These are phyloP conservation scores for Cubamyces lactineus DNA, from an alignment of 768 basidiomycete species.

Conservation along the genomic window DNA sequence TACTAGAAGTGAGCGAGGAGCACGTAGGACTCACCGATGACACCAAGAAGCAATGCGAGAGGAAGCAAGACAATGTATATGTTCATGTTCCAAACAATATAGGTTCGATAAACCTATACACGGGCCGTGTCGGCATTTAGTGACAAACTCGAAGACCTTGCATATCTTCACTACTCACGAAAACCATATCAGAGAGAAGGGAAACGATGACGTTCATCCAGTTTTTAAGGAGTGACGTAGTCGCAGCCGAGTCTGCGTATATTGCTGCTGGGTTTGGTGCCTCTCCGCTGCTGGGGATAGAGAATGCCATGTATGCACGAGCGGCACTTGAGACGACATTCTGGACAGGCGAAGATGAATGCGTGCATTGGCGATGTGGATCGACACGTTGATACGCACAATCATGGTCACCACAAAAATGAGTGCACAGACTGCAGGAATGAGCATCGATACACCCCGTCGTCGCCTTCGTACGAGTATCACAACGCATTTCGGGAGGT, in stretches of 20 bases:
- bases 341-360: neutral
- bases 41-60: neutral
- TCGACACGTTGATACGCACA: neutral
- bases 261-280: neutral
- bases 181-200: constrained; percentile 13
- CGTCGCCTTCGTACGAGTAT: neutral
- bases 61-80: neutral
- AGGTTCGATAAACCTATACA: constrained; percentile 2
- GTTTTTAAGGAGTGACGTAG: constrained; percentile 3
- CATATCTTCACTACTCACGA: neutral
- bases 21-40: neutral
- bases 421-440: neutral
- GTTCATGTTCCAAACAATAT: constrained; percentile 7
- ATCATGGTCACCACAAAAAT: neutral
- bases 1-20: neutral
- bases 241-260: constrained; percentile 1
- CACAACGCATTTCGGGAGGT: constrained; percentile 2
- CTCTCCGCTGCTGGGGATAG: neutral
- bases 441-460: neutral
- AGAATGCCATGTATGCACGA: neutral
- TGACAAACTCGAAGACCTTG: neutral
- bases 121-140: too few species aligned
- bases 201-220: constrained; percentile 2
- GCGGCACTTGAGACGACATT: neutral
- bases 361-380: neutral